These are phyloP conservation scores for Nannizziopsis arthrosporioides DNA, from an alignment of 2,329 filamentous ascomycete genomes.

Conservation along the genomic window DNA sequence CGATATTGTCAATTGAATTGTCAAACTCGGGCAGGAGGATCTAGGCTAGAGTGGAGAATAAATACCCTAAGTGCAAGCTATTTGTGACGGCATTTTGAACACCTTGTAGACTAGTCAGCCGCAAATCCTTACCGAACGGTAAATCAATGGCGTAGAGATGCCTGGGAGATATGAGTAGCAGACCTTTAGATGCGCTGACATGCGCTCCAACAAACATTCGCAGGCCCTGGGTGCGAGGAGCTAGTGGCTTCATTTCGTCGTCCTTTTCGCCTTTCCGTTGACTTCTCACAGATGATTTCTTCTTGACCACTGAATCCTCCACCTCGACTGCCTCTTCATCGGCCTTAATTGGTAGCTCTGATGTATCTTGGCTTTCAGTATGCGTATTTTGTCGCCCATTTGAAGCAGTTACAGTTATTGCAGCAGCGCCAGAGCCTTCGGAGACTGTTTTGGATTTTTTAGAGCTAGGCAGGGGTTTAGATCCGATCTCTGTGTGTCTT, in stretches of 20 bases:
- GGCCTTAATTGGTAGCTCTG: background rate
- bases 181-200: conserved; percentile 78
- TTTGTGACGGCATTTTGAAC: conserved; percentile 82
- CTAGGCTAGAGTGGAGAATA: conserved; percentile 5
- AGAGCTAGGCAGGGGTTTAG: background rate
- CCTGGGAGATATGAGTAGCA: conserved; percentile 17
- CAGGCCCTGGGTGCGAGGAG: conserved; percentile 55
- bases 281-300: conserved; percentile 30
- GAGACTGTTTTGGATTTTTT: background rate
- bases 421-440: background rate
- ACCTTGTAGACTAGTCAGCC: conserved; percentile 39
- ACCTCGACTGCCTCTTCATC: conserved; percentile 15
- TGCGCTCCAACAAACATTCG: conserved; percentile 86
- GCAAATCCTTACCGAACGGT: background rate
- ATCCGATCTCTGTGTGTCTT: background rate
- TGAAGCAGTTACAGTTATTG: background rate
- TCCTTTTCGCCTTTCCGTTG: conserved; percentile 34
- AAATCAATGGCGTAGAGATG: background rate
- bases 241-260: conserved; percentile 21
- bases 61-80: conserved; percentile 57
- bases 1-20: conserved; percentile 7
- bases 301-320: conserved; percentile 17
- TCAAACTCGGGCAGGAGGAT: background rate
- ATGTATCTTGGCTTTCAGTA: background rate
- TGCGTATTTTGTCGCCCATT: background rate